Evolutionary conservation across 2,329 filamentous ascomycete species (phyloP).

Genomic region (Leptosphaerulina australis): DNA sequence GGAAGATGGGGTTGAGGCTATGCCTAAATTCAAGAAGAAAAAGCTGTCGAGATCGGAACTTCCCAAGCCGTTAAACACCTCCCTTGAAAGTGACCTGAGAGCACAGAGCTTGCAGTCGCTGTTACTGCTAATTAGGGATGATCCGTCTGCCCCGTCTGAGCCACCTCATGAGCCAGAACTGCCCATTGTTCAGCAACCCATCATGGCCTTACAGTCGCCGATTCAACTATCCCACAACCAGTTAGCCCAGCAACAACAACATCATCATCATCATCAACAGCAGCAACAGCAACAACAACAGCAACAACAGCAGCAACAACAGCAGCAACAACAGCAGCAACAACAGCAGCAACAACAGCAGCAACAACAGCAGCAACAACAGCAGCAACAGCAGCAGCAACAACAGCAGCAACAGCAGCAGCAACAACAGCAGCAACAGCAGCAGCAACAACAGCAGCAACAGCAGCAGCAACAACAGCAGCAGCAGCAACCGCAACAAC

Average conservation of each 20-base stretch:
- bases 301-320: too few species aligned
- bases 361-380: too few species aligned
- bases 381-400: too few species aligned
- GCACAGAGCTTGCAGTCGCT: conserved; percentile 47
- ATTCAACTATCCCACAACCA: conserved; percentile 14
- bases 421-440: conserved; percentile 23
- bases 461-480: conserved; percentile 24
- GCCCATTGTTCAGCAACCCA: conserved; percentile 17
- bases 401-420: too few species aligned
- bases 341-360: too few species aligned
- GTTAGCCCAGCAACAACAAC: conserved; percentile 13
- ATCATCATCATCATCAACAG: too few species aligned
- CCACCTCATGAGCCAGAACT: conserved; percentile 24
- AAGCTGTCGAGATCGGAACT: conserved; percentile 30
- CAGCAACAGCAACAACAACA: too few species aligned
- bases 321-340: too few species aligned
- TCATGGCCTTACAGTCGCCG: background rate
- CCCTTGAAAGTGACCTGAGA: conserved; percentile 47
- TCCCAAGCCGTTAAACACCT: conserved; percentile 39
- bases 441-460: conserved; percentile 27
- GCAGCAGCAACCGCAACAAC: conserved; percentile 19
- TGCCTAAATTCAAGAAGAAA: conserved; percentile 35
- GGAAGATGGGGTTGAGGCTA: conserved; percentile 26
- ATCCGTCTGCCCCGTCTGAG: conserved; percentile 22
- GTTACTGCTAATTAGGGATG: conserved; percentile 45